These are phyloP conservation scores for Linaria vulgaris DNA, from an alignment of 257 asterid species.

Conservation along the genomic window DNA sequence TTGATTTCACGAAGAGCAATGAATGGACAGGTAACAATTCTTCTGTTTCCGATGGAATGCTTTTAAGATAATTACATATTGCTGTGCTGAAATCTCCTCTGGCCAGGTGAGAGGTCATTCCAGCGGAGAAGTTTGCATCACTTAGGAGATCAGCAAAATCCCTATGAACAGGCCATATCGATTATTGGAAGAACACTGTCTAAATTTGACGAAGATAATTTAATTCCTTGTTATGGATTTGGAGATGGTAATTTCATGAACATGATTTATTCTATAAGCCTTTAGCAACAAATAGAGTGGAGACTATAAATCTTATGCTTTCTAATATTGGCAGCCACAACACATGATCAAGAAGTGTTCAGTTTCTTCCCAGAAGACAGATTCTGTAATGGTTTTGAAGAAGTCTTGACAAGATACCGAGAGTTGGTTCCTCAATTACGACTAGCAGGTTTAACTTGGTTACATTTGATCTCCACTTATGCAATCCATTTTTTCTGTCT, in stretches of 20 bases:
- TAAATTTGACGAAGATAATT: constrained; percentile 88
- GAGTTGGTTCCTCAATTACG: constrained; percentile 87
- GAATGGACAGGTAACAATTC: constrained; percentile 84
- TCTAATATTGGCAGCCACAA: constrained; percentile 67
- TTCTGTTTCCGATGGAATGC: constrained; percentile 14
- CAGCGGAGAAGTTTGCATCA: constrained; percentile 83
- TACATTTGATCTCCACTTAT: constrained; percentile 9
- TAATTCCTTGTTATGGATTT: constrained; percentile 88
- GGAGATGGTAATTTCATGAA: constrained; percentile 71
- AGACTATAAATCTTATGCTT: constrained; percentile 18
- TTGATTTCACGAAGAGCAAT: constrained; percentile 97
- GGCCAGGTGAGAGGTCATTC: constrained; percentile 80
- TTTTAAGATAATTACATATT: constrained; percentile 9
- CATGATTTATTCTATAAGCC: constrained; percentile 3
- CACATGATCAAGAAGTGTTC: constrained; percentile 98
- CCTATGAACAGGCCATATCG: constrained; percentile 94
- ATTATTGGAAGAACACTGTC: constrained; percentile 90
- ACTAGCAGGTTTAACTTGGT: constrained; percentile 59
- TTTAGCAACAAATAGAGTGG: constrained; percentile 17
- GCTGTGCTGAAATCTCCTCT: constrained; percentile 11
- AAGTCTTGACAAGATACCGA: constrained; percentile 76
- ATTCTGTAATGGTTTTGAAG: constrained; percentile 91
- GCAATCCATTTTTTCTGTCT: constrained; percentile 3
- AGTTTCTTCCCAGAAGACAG: constrained; percentile 78
- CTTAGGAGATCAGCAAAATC: constrained; percentile 74